phyloP scores from a whole-genome alignment of 495 filamentous ascomycete species.

The Filosporella fistucella region DNA sequence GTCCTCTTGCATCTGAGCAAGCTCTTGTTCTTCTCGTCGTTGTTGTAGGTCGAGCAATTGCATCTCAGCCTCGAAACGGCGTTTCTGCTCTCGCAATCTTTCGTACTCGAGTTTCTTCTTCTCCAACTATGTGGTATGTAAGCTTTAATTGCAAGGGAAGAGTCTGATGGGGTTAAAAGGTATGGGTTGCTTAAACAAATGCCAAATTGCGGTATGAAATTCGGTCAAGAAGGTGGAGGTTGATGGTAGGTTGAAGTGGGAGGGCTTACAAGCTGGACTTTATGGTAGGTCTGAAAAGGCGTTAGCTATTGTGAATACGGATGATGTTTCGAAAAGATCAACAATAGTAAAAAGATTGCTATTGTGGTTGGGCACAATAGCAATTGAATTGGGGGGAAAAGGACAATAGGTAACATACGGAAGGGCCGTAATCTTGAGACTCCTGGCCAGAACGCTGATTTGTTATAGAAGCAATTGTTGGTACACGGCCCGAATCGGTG shows the following conservation, averaged over 20 bases:
- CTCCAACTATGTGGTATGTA: slow-evolving; percentile 70
- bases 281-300: slow-evolving; percentile 32
- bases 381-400: slow-evolving; percentile 21
- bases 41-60: slow-evolving; percentile 78
- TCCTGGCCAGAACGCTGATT: slow-evolving; percentile 48
- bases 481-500: slow-evolving; percentile 81
- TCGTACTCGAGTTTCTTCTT: slow-evolving; percentile 89
- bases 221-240: too few species aligned
- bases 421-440: slow-evolving; percentile 45
- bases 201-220: too few species aligned
- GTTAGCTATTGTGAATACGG: slow-evolving; percentile 8
- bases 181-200: too few species aligned
- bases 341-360: too few species aligned
- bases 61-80: slow-evolving; percentile 83
- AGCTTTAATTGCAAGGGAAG: too few species aligned
- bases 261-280: slow-evolving; percentile 38
- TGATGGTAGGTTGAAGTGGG: background rate
- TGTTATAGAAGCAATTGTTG: slow-evolving; percentile 72
- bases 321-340: background rate
- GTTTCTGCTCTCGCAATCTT: slow-evolving; percentile 75
- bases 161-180: too few species aligned
- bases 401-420: slow-evolving; percentile 33
- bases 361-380: slow-evolving; percentile 39
- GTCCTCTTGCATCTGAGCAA: slow-evolving; percentile 75
- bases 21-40: slow-evolving; percentile 72